Evolutionary conservation across 768 basidiomycete species (phyloP).

Genomic region (Mycena latifolia): DNA sequence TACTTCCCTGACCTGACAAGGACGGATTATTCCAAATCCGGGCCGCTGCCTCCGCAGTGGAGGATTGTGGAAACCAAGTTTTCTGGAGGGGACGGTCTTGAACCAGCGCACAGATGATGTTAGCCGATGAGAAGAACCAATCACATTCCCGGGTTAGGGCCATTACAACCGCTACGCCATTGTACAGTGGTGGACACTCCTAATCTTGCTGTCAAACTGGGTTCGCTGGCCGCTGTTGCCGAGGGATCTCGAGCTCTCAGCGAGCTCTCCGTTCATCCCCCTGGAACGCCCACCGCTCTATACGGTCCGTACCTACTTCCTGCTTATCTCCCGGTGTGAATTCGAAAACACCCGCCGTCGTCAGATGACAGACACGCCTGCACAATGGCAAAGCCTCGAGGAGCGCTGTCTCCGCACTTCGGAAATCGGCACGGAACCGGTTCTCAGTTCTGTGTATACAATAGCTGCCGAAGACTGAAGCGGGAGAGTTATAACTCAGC

Average conservation of each 20-base stretch:
- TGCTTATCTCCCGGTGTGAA: background rate
- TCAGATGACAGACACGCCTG: slow-evolving; percentile 1
- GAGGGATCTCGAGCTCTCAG: no score
- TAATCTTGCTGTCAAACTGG: background rate
- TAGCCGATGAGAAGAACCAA: slow-evolving; percentile 71
- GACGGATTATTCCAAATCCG: slow-evolving; percentile 85
- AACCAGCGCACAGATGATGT: slow-evolving; percentile 87
- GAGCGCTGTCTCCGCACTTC: slow-evolving; percentile 1
- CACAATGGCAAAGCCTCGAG: background rate
- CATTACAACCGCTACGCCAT: slow-evolving; percentile 85
- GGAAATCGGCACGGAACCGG: background rate
- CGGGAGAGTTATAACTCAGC: background rate
- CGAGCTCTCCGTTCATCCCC: no score
- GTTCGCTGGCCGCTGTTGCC: no score
- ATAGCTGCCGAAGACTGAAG: no score
- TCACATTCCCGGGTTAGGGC: slow-evolving; percentile 87
- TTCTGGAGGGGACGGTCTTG: slow-evolving; percentile 95
- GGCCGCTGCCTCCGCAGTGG: slow-evolving; percentile 72
- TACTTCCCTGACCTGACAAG: slow-evolving; percentile 92
- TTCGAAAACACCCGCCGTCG: background rate
- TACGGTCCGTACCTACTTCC: background rate
- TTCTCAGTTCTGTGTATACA: no score
- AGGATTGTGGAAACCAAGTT: slow-evolving; percentile 88
- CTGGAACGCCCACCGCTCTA: no score
- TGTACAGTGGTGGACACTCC: slow-evolving; percentile 34